A percentile compares a stretch with the other conserved stretches of the same genome.
These are phyloP conservation scores for Pythium brassicae DNA, from an alignment of 352 stramenopile species.

Conservation along the genomic window DNA sequence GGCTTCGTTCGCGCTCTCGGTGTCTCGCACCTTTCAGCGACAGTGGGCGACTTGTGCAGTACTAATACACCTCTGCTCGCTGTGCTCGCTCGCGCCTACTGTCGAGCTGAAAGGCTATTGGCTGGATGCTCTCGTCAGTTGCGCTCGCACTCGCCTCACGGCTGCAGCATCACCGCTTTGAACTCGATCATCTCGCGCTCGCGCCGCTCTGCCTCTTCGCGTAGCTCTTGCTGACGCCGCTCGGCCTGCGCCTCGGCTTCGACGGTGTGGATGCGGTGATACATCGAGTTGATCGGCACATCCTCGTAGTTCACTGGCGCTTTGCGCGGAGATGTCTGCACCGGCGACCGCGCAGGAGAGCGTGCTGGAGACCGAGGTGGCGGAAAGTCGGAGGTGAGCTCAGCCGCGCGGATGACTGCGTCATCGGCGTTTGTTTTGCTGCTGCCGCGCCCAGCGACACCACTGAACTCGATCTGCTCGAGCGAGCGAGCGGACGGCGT, in stretches of 20 bases:
- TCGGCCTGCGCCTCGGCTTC: conserved; percentile 45
- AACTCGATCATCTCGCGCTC: conserved; percentile 62
- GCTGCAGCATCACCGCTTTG: conserved; percentile 34
- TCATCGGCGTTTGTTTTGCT: neutral
- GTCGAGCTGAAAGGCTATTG: neutral
- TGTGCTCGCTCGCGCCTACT: neutral
- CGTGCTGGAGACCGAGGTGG: neutral
- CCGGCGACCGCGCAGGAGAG: neutral
- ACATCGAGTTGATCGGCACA: conserved; percentile 71
- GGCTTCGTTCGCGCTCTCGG: too few species aligned
- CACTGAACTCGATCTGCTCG: neutral
- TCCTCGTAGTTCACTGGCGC: conserved; percentile 35
- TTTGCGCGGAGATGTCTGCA: conserved; percentile 19
- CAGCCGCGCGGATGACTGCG: neutral
- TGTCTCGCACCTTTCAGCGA: too few species aligned
- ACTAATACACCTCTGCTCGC: neutral
- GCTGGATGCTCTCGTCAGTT: neutral
- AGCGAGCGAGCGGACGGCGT: conserved; percentile 6
- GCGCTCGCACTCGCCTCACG: neutral
- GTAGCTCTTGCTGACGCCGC: conserved; percentile 35
- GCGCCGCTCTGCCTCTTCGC: conserved; percentile 38
- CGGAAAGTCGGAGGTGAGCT: neutral
- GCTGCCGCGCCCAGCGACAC: neutral
- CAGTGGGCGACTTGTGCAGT: too few species aligned
- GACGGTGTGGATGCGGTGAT: conserved; percentile 62